A percentile compares a stretch with the other conserved stretches of the same genome.
Evolutionary conservation across 2,329 filamentous ascomycete genomes (phyloP).

Genomic region (Geosmithia flava): DNA sequence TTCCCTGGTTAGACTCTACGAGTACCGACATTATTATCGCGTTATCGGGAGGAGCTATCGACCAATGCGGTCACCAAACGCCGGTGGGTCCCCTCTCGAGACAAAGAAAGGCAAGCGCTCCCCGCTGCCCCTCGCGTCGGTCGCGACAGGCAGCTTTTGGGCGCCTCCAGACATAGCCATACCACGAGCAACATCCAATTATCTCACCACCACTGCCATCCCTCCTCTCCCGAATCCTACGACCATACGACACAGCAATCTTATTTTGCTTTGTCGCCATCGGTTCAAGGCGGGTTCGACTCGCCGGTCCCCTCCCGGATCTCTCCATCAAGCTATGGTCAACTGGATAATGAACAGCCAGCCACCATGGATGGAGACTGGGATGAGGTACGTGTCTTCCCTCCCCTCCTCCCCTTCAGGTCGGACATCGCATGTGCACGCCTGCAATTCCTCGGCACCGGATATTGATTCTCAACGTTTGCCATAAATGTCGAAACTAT

Average conservation of each 20-base stretch:
- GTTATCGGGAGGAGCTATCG: not conserved
- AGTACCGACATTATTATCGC: not conserved
- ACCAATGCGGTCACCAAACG: not conserved
- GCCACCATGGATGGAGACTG: conserved; percentile 53
- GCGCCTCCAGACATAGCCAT: not conserved
- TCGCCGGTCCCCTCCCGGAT: not conserved
- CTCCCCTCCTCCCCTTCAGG: not conserved
- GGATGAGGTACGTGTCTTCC: conserved; percentile 49
- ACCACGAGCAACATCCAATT: not conserved
- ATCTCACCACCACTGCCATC: not conserved
- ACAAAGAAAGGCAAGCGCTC: no score
- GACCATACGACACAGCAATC: not conserved
- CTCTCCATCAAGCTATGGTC: conserved; percentile 16
- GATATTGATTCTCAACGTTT: not conserved
- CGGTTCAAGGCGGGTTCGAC: not conserved
- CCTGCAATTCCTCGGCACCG: not conserved
- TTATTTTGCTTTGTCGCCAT: not conserved
- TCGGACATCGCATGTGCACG: not conserved
- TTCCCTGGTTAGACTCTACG: not conserved
- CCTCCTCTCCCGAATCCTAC: not conserved
- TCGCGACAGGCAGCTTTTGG: not conserved
- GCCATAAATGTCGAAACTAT: not conserved
- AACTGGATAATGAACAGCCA: conserved; percentile 21
- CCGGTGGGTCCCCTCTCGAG: not conserved
- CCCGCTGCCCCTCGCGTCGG: conserved; percentile 1